Conservation (phyloP, 495 filamentous ascomycete genomes). For the Tuber magnatum region DNA sequence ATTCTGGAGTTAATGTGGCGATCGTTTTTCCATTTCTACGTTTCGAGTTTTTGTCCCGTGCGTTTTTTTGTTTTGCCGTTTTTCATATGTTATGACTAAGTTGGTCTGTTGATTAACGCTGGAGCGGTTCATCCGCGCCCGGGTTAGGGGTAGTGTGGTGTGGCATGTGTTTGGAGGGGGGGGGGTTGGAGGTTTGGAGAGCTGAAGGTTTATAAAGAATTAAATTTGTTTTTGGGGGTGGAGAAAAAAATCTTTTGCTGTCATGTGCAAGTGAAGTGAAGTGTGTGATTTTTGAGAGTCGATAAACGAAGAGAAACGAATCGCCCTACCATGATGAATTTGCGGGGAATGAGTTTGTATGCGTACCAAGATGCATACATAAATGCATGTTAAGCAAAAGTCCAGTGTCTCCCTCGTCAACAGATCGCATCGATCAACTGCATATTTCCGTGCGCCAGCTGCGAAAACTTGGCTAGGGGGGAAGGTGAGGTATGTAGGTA, state of each 20-base stretch:
- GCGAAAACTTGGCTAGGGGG: not conserved
- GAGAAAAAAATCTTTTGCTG: not conserved
- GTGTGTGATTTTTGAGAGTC: not conserved
- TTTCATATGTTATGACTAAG: not conserved
- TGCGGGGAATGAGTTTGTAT: not conserved
- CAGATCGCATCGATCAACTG: slow-evolving; percentile 6
- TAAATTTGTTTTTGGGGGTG: slow-evolving; percentile 3
- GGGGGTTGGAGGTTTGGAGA: not conserved
- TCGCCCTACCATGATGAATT: not conserved
- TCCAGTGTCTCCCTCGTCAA: not conserved
- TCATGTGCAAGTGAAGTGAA: not conserved
- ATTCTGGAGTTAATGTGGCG: not conserved
- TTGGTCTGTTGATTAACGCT: not conserved
- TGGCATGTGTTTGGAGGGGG: not conserved
- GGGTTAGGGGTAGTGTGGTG: not conserved
- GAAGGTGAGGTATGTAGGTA: not conserved
- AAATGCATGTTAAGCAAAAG: not conserved
- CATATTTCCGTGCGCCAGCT: not conserved
- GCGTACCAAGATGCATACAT: not conserved
- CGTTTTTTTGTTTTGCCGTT: not conserved
- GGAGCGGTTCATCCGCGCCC: not conserved
- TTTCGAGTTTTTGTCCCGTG: not conserved
- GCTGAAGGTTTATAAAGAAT: slow-evolving; percentile 1
- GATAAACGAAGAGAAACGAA: not conserved
- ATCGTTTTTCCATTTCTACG: not conserved